Evolutionary conservation across 2,329 filamentous ascomycete species (phyloP).

Genomic region (Trichoderma sp.): DNA sequence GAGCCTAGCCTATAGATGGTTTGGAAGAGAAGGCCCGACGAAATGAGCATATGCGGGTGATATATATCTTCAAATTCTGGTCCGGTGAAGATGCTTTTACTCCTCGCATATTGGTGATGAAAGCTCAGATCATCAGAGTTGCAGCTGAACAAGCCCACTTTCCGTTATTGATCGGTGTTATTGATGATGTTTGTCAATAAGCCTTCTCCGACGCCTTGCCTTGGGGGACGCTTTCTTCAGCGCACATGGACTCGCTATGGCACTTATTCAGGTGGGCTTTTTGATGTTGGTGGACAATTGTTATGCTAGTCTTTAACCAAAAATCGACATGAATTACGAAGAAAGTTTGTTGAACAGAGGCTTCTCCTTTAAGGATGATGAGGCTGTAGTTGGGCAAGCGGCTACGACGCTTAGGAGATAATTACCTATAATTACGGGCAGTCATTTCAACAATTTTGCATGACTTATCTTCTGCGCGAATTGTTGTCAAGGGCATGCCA

Average conservation of each 20-base stretch:
- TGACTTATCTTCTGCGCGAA: too few relatives aligned
- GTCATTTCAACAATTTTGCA: background rate
- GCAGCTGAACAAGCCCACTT: background rate
- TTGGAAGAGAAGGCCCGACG: background rate
- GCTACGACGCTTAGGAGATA: too few relatives aligned
- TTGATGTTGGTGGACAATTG: background rate
- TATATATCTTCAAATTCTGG: background rate
- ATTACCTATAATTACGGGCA: background rate
- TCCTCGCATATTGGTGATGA: background rate
- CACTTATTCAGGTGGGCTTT: background rate
- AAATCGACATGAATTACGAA: background rate
- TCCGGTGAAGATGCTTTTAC: background rate
- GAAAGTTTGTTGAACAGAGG: background rate
- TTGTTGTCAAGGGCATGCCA: background rate
- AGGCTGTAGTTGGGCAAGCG: background rate
- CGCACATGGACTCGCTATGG: background rate
- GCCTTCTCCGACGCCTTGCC: background rate
- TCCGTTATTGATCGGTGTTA: slow-evolving; percentile 11
- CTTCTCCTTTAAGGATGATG: background rate
- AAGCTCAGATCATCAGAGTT: slow-evolving; percentile 2
- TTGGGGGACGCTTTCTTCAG: background rate
- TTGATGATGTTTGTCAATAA: slow-evolving; percentile 15
- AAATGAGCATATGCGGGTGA: background rate
- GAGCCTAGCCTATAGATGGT: background rate
- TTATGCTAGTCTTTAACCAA: background rate